These are phyloP conservation scores for Cladorrhinum sp. DNA, from an alignment of 2,329 filamentous ascomycete species.

Conservation along the genomic window DNA sequence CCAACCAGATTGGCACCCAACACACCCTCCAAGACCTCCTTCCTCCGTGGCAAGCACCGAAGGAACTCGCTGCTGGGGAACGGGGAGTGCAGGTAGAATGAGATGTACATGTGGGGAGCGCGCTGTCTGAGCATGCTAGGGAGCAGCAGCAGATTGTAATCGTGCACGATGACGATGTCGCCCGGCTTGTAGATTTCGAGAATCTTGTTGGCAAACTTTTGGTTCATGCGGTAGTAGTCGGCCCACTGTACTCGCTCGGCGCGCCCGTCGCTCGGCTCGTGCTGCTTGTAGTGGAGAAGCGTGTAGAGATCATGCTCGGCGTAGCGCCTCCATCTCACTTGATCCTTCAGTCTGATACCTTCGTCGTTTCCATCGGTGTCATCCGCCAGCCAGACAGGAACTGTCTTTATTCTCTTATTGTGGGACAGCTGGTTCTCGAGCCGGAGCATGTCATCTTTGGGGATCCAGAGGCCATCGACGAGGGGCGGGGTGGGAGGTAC, in stretches of 20 bases:
- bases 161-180: slow-evolving; percentile 88
- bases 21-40: slow-evolving; percentile 86
- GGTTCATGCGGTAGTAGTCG: slow-evolving; percentile 91
- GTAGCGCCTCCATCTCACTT: slow-evolving; percentile 83
- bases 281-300: slow-evolving; percentile 93
- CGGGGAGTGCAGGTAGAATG: slow-evolving; percentile 90
- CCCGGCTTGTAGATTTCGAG: slow-evolving; percentile 86
- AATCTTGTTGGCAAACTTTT: slow-evolving; percentile 86
- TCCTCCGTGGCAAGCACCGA: slow-evolving; percentile 80
- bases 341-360: slow-evolving; percentile 74
- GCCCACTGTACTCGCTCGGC: slow-evolving; percentile 81
- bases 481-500: slow-evolving; percentile 56
- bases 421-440: slow-evolving; percentile 73
- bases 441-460: slow-evolving; percentile 64
- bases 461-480: slow-evolving; percentile 68
- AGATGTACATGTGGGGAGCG: slow-evolving; percentile 85
- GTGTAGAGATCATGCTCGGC: slow-evolving; percentile 90
- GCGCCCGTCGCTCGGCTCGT: slow-evolving; percentile 82
- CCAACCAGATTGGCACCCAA: slow-evolving; percentile 89
- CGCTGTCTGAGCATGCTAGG: slow-evolving; percentile 85
- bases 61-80: slow-evolving; percentile 97
- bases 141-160: slow-evolving; percentile 88
- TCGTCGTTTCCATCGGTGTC: slow-evolving; percentile 64
- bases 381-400: slow-evolving; percentile 87
- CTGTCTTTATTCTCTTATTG: slow-evolving; percentile 71